Evolutionary conservation across 345 rosid genomes (phyloP).

Genomic region (Jatropha curcas): DNA sequence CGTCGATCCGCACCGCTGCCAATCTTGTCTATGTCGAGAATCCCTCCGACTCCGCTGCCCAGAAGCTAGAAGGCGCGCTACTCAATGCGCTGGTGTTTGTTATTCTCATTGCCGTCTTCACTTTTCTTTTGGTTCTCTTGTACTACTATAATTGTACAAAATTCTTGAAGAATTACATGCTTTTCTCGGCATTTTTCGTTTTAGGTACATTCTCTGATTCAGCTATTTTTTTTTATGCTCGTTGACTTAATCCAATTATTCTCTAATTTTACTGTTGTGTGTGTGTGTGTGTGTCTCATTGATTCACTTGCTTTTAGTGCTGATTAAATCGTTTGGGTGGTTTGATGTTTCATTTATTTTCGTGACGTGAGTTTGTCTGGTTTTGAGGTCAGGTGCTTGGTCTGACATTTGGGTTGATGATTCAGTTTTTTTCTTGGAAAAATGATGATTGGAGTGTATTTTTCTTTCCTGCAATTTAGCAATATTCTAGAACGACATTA

Average conservation of each 20-base stretch:
- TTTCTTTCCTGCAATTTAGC: not conserved
- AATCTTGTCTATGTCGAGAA: constrained; percentile 87
- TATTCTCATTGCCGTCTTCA: constrained; percentile 66
- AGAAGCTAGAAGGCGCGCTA: constrained; percentile 85
- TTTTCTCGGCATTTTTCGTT: constrained; percentile 88
- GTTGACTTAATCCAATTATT: not conserved
- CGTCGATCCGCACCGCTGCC: constrained; percentile 84
- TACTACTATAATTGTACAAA: constrained; percentile 91
- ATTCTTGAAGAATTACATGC: constrained; percentile 92
- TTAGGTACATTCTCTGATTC: constrained; percentile 39
- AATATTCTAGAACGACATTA: not conserved
- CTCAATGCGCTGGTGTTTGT: constrained; percentile 87
- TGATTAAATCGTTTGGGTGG: not conserved
- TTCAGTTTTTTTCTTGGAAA: not conserved
- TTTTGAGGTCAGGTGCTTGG: not conserved
- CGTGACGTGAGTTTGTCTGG: not conserved
- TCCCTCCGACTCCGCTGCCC: constrained; percentile 71
- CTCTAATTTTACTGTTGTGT: not conserved
- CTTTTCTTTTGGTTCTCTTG: constrained; percentile 78
- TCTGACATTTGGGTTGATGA: not conserved
- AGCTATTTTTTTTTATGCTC: not conserved
- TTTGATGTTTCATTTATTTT: not conserved
- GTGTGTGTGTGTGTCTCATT: not conserved
- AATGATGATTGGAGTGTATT: no score
- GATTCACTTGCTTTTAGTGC: not conserved